Percentiles rank a stretch among this genome's conserved stretches.
Conservation (phyloP, 768 basidiomycete genomes). For the Boletus reticulatus region DNA sequence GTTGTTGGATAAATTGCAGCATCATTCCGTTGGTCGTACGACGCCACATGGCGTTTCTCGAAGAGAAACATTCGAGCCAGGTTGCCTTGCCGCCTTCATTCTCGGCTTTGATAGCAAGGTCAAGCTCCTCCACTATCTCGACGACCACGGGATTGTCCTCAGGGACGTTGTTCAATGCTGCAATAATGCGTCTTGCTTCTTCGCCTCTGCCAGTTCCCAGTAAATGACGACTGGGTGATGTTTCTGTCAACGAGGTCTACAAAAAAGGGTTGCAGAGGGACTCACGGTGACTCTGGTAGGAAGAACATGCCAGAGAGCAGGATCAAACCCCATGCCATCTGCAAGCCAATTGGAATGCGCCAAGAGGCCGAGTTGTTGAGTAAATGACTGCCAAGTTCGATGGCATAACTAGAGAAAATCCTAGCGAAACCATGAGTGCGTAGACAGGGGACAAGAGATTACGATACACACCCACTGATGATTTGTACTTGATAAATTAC, state of each 20-base stretch:
- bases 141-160: conserved; percentile 56
- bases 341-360: conserved; percentile 73
- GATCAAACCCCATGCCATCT: conserved; percentile 66
- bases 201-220: conserved; percentile 51
- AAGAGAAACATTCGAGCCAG: conserved; percentile 77
- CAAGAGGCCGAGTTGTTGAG: conserved; percentile 62
- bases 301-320: conserved; percentile 70
- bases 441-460: not conserved
- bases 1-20: conserved; percentile 77
- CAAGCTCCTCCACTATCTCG: conserved; percentile 62
- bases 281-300: conserved; percentile 67
- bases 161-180: conserved; percentile 62
- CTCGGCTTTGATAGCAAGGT: conserved; percentile 63
- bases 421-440: conserved; percentile 30
- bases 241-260: not conserved
- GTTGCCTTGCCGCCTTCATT: conserved; percentile 80
- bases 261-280: conserved; percentile 2
- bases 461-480: conserved; percentile 55
- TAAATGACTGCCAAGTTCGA: conserved; percentile 64
- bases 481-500: conserved; percentile 42
- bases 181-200: conserved; percentile 62
- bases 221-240: conserved; percentile 59
- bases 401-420: conserved; percentile 42
- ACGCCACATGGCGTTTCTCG: conserved; percentile 65
- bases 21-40: conserved; percentile 80